These are phyloP conservation scores for Chaetoscypha palmicola DNA, from an alignment of 2,329 filamentous ascomycete species.

Conservation along the genomic window DNA sequence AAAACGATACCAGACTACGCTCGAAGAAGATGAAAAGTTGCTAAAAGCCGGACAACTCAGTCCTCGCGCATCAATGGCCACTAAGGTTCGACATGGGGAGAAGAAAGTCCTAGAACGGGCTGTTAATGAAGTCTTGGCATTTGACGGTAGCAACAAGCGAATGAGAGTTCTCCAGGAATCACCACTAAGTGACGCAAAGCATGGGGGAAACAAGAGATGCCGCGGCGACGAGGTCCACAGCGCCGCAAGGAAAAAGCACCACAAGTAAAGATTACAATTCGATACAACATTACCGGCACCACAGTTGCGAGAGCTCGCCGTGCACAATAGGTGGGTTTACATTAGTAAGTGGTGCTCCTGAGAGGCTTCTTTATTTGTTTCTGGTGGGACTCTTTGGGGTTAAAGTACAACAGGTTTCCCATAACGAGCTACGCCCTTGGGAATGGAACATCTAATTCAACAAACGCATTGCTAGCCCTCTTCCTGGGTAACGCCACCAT, in stretches of 20 bases:
- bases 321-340: too few species aligned
- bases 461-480: constrained; percentile 23
- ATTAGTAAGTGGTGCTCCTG: too few species aligned
- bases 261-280: constrained; percentile 10
- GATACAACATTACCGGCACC: too few species aligned
- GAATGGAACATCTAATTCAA: constrained; percentile 20
- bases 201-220: constrained; percentile 17
- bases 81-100: constrained; percentile 57
- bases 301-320: too few species aligned
- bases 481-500: constrained; percentile 28
- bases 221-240: constrained; percentile 12
- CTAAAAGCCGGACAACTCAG: constrained; percentile 30
- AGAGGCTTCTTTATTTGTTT: constrained; percentile 14
- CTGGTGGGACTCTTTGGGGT: constrained; percentile 16
- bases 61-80: constrained; percentile 42
- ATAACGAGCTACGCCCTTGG: constrained; percentile 10
- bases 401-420: constrained; percentile 28
- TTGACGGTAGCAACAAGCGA: constrained; percentile 26
- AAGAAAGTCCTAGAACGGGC: constrained; percentile 50
- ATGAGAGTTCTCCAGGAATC: constrained; percentile 24
- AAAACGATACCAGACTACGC: constrained; percentile 45
- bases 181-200: constrained; percentile 1
- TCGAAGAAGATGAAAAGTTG: constrained; percentile 42
- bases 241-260: constrained; percentile 20
- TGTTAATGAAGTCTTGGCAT: constrained; percentile 32